Evolutionary conservation across 257 asterid genomes (phyloP).

Genomic region (Oldenlandia corymbosa): DNA sequence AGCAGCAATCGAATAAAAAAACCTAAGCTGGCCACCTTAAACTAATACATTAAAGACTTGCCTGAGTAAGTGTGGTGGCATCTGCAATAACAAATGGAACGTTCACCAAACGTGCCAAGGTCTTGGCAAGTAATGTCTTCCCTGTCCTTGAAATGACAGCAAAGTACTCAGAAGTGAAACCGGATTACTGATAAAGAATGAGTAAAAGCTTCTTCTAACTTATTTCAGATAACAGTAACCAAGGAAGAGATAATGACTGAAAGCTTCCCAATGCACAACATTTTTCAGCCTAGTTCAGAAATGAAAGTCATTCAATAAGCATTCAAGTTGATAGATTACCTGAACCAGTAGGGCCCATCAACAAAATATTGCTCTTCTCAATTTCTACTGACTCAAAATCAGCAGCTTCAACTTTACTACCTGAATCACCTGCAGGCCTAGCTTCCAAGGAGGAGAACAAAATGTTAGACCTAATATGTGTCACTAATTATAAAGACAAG

Average conservation of each 20-base stretch:
- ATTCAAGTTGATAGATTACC: conserved; percentile 48
- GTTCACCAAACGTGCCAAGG: conserved; percentile 93
- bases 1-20: not conserved
- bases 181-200: conserved; percentile 24
- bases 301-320: not conserved
- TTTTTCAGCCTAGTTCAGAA: not conserved
- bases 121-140: conserved; percentile 96
- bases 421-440: conserved; percentile 74
- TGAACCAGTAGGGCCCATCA: conserved; percentile 99
- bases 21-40: not conserved
- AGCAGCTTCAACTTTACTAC: conserved; percentile 40
- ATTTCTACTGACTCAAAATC: conserved; percentile 78
- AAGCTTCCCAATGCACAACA: not conserved
- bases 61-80: conserved; percentile 99
- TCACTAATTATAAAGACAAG: not conserved
- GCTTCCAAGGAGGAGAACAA: conserved; percentile 31
- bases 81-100: conserved; percentile 99
- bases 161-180: conserved; percentile 51
- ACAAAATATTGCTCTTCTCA: conserved; percentile 96
- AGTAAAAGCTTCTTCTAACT: not conserved
- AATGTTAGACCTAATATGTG: conserved; percentile 11
- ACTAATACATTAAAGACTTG: conserved; percentile 29
- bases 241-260: not conserved
- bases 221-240: not conserved
- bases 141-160: conserved; percentile 87